Conservation (phyloP, 352 stramenopile species). For the Globisporangium uncinulatum region DNA sequence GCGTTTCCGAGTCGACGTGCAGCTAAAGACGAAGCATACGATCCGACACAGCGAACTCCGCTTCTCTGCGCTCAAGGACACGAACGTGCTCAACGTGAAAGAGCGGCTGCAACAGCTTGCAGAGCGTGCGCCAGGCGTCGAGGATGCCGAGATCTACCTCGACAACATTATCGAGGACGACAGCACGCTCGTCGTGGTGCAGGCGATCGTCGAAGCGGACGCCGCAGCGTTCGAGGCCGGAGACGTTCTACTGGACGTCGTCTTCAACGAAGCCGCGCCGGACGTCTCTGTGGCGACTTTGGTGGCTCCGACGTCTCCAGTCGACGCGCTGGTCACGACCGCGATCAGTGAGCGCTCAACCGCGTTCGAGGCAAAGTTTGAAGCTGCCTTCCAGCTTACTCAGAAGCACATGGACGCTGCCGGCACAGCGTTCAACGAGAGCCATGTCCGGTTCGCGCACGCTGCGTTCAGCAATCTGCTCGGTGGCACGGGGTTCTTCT, state of each 20-base stretch:
- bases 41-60: constrained; percentile 41
- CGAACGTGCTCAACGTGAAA: constrained; percentile 70
- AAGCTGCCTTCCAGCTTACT: constrained; percentile 43
- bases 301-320: too few relatives aligned
- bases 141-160: constrained; percentile 49
- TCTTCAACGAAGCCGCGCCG: constrained; percentile 46
- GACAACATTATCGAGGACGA: constrained; percentile 67
- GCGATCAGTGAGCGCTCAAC: constrained; percentile 5
- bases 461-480: constrained; percentile 89
- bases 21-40: constrained; percentile 32
- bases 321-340: constrained; percentile 8
- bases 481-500: constrained; percentile 88
- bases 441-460: constrained; percentile 66
- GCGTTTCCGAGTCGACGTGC: constrained; percentile 39
- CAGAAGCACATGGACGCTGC: constrained; percentile 17
- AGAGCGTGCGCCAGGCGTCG: constrained; percentile 14
- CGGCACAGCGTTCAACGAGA: constrained; percentile 32
- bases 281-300: neutral
- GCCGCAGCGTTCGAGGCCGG: constrained; percentile 23
- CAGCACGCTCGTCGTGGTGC: constrained; percentile 62
- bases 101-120: constrained; percentile 46
- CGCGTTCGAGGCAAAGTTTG: constrained; percentile 56
- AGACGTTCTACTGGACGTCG: constrained; percentile 57
- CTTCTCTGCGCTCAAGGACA: constrained; percentile 49
- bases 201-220: constrained; percentile 52